Percentiles rank a stretch among this genome's conserved stretches.
These are phyloP conservation scores for Podila horticola DNA, from an alignment of 192 early-diverging fungal genomes.

Conservation along the genomic window DNA sequence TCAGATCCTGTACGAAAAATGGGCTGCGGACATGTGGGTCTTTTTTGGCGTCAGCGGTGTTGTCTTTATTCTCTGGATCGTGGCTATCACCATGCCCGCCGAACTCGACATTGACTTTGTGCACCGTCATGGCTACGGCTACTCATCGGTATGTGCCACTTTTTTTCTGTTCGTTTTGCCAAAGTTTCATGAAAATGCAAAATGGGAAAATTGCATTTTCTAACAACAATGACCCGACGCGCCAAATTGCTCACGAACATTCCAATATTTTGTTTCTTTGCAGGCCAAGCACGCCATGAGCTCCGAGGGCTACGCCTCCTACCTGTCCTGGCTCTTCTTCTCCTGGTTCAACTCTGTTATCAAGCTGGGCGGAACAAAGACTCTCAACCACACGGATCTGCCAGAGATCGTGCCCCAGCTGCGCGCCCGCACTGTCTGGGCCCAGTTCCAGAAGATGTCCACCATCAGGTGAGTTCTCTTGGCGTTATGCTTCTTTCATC, in stretches of 20 bases:
- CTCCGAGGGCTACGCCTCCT: slow-evolving; percentile 45
- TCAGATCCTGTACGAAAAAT: slow-evolving; percentile 10
- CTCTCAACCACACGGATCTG: slow-evolving; percentile 52
- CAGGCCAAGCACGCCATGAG: slow-evolving; percentile 43
- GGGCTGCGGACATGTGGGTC: slow-evolving; percentile 15
- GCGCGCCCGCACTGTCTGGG: slow-evolving; percentile 47
- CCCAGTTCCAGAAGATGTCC: slow-evolving; percentile 41
- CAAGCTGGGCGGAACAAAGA: slow-evolving; percentile 42
- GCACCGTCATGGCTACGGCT: slow-evolving; percentile 41
- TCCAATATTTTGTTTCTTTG: neutral
- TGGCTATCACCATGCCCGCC: slow-evolving; percentile 44
- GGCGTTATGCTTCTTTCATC: neutral
- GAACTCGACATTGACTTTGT: slow-evolving; percentile 51
- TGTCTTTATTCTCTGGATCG: slow-evolving; percentile 8
- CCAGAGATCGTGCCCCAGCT: slow-evolving; percentile 41
- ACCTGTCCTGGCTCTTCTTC: slow-evolving; percentile 51
- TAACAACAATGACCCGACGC: neutral
- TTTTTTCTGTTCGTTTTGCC: neutral
- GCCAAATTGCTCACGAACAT: neutral
- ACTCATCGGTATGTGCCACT: slow-evolving; percentile 38
- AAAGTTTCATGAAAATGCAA: neutral
- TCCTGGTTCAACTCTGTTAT: slow-evolving; percentile 52
- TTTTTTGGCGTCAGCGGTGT: slow-evolving; percentile 10
- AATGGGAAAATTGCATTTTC: neutral
- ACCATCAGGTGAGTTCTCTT: slow-evolving; percentile 5